Base-by-base conservation (phyloP, 345 rosid species). In the Chamaenerion angustifolium region DNA sequence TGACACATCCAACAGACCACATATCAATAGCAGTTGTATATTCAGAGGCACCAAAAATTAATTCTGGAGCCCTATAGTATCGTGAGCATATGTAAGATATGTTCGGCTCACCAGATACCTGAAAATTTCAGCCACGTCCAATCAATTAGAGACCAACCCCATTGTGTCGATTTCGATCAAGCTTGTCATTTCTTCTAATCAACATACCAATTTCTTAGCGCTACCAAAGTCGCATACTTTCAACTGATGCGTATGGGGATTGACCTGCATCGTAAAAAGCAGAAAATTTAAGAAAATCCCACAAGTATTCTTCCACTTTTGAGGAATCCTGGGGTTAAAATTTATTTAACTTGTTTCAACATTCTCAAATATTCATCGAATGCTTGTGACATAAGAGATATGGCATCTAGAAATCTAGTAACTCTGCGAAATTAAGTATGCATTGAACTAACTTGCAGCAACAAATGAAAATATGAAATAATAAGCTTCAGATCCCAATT, bases 31-130 rank as follows among this genome's bases (percentile, higher is more conserved):
- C 95, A 74, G 72, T 77, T 43, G 95, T 88, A 69, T 92, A 92
- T 40, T 83, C 88, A n/a, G 95, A 74, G 10, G 95, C 96, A 45
- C 99, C 99, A 40, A 92, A 92, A 72, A 92, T 92, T 59, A 92
- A 94, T 78, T 92, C 99, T 7, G 99, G 99, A 31, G 99, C 96
- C 65, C 99, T 79, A 66, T 88, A 92, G 71, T 92, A 92, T 54
- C 99, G 73, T 9, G 99, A 92, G 74, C 99, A 92, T 52, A 92
- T 92, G 60, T 92, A 92, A 5, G 99, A 76, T 71, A 92, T 80
- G 76, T 92, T 92, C 47, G 99, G 84, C 74, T 92, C 99, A 66
- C 95, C 96, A 55, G 96, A 89, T 37, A 87, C 82, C 98, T 92
- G 65, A 43, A 55, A 72, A 60, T 48, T 31, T 59, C 53, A 43